These are phyloP conservation scores for Boletus fagicola DNA, from an alignment of 768 basidiomycete genomes.

Conservation along the genomic window DNA sequence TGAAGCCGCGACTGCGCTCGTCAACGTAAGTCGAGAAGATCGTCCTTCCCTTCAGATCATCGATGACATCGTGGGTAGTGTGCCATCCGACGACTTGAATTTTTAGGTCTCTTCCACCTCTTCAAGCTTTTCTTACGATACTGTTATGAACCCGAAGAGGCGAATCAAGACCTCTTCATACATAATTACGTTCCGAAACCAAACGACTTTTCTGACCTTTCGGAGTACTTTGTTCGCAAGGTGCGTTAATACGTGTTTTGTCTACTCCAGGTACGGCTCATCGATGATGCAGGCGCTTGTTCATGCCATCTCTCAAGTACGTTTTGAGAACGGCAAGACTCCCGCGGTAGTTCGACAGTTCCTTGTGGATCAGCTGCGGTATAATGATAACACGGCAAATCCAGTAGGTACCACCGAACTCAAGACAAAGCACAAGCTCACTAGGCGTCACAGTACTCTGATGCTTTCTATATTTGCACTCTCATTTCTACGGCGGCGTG, in stretches of 20 bases:
- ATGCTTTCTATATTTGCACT: conserved; percentile 86
- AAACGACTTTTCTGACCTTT: conserved; percentile 88
- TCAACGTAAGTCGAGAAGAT: conserved; percentile 54
- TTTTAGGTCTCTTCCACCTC: conserved; percentile 90
- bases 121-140: conserved; percentile 92
- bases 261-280: conserved; percentile 5
- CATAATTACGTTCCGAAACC: conserved; percentile 93
- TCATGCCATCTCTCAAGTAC: conserved; percentile 79
- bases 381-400: conserved; percentile 94
- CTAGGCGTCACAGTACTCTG: conserved; percentile 63
- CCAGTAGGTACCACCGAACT: conserved; percentile 49
- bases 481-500: conserved; percentile 81
- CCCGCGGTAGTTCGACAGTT: conserved; percentile 84
- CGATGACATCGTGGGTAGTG: conserved; percentile 50
- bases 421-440: conserved; percentile 1
- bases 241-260: conserved; percentile 37
- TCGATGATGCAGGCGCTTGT: conserved; percentile 57
- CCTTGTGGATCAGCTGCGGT: conserved; percentile 87
- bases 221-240: conserved; percentile 95
- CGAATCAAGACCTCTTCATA: conserved; percentile 76
- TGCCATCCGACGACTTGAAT: conserved; percentile 77
- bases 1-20: conserved; percentile 86
- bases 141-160: conserved; percentile 85
- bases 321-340: conserved; percentile 84
- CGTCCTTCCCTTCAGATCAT: conserved; percentile 4